Evolutionary conservation across 495 filamentous ascomycete species (phyloP).

Genomic region (Penicillium goetzii): DNA sequence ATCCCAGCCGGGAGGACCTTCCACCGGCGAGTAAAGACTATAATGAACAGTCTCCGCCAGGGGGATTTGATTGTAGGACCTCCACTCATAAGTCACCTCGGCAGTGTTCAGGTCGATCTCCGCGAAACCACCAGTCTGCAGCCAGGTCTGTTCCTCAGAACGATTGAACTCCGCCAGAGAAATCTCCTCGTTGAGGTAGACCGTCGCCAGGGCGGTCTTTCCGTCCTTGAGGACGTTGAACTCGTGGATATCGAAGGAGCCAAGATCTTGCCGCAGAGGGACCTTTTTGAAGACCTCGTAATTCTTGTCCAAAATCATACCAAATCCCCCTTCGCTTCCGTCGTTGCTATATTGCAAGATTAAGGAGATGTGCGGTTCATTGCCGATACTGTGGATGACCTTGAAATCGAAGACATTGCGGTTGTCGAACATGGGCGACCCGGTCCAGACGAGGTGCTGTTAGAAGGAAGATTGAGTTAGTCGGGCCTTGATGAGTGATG

Average conservation of each 20-base stretch:
- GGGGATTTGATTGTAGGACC: conserved; percentile 42
- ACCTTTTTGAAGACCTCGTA: conserved; percentile 41
- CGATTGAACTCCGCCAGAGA: conserved; percentile 44
- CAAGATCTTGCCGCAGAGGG: conserved; percentile 36
- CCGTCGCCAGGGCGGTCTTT: conserved; percentile 42
- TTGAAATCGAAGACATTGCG: conserved; percentile 46
- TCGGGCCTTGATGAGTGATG: background rate
- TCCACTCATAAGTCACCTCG: conserved; percentile 49
- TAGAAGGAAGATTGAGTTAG: conserved; percentile 1
- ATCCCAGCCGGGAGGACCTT: conserved; percentile 49
- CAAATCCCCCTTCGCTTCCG: conserved; percentile 33
- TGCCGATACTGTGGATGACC: conserved; percentile 34
- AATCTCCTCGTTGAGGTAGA: conserved; percentile 48
- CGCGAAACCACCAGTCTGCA: conserved; percentile 41
- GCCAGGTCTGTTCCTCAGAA: conserved; percentile 32
- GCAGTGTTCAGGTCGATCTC: conserved; percentile 49
- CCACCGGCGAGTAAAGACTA: conserved; percentile 8
- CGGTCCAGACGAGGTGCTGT: conserved; percentile 43
- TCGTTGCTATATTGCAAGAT: conserved; percentile 42
- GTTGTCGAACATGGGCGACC: conserved; percentile 36
- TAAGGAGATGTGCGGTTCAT: conserved; percentile 45
- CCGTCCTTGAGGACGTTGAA: conserved; percentile 46
- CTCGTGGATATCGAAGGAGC: conserved; percentile 50
- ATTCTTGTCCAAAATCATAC: conserved; percentile 34
- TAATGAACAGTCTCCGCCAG: conserved; percentile 36